These are phyloP conservation scores for Xerocomus tenax DNA, from an alignment of 1,284 basidiomycete species.

Conservation along the genomic window DNA sequence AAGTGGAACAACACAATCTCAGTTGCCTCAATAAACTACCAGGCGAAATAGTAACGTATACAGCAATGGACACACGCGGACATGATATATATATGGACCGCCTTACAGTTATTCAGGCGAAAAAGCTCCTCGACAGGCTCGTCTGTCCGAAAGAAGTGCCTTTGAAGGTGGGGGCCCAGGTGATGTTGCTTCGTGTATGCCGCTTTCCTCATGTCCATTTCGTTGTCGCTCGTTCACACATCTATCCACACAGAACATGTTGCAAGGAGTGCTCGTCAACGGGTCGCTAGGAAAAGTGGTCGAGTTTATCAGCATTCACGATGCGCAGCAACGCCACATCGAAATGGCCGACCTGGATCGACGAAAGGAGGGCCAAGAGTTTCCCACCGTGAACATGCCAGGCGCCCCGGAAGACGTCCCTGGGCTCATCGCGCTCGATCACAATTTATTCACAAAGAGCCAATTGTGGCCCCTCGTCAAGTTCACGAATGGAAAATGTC, in stretches of 20 bases:
- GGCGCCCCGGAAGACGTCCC: constrained; percentile 7
- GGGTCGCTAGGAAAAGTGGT: constrained; percentile 79
- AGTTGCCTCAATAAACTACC: constrained; percentile 14
- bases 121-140: constrained; percentile 26
- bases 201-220: not conserved
- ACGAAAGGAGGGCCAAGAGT: constrained; percentile 7
- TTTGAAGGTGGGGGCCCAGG: constrained; percentile 40
- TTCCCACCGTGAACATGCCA: constrained; percentile 3
- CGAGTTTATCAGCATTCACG: constrained; percentile 46
- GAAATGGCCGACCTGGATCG: constrained; percentile 31
- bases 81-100: constrained; percentile 18
- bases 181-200: constrained; percentile 68
- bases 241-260: constrained; percentile 37
- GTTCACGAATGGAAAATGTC: constrained; percentile 38
- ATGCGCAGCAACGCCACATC: constrained; percentile 38
- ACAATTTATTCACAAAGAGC: constrained; percentile 21
- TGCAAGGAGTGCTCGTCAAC: constrained; percentile 64
- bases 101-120: constrained; percentile 16
- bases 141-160: constrained; percentile 29
- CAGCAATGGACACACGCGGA: constrained; percentile 27
- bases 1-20: constrained; percentile 24
- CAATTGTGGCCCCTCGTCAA: constrained; percentile 47
- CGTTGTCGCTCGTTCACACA: not conserved
- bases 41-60: constrained; percentile 14
- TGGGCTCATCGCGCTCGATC: constrained; percentile 22